Base-by-base conservation (phyloP, 768 basidiomycete species). In the Boletellus sp. region DNA sequence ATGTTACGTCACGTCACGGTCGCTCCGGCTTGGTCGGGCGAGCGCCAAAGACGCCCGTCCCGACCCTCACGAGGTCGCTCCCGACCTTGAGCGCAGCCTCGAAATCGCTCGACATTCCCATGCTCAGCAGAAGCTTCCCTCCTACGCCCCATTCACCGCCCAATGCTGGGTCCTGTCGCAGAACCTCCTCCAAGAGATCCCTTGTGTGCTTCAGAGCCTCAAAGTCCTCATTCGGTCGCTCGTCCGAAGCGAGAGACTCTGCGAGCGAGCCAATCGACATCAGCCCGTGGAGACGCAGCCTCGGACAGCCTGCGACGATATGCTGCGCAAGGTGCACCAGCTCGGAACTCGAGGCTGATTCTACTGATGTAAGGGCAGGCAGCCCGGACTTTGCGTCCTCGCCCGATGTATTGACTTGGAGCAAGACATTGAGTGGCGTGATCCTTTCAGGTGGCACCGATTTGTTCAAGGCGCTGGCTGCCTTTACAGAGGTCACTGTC, bases 91-190 rank as follows among this genome's bases (percentile, higher is more conserved):
- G 68, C 4, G 95, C 96, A 24, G 84, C 80, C 64, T 87, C 90
- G 61, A 93, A 98, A 61, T 98, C 95, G 54, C 84, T 86, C 44
- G 92, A 94, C 95, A 97, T 97, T 7, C 95, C 95, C 94, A 96
- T 97, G 50, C 90, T 92, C 65, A 92, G 61, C 58, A 85, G 23
- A 45, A 92, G 64, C 52, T 64, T 67, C 13, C 81, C 80, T 3
- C 67, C 66, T 22, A 74, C 68, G 12, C 84, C 85, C 79, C 80
- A 80, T 32, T 41, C 58, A 24, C 44, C 52, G 19, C 28, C 35
- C 13, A 51, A 57, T 0, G 58, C 53, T 5, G 67, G 53, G 24
- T 70, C 64, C 3, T 56, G 42, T 19, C 48, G 54, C 48, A 91
- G 69, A 31, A 72, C 69, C 2, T 56, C 66, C 48, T 80, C 70